Evolutionary conservation across 768 basidiomycete genomes (phyloP), one percentile per base, ranked within the genome.

Genomic region (Naganishia kalamii): DNA sequence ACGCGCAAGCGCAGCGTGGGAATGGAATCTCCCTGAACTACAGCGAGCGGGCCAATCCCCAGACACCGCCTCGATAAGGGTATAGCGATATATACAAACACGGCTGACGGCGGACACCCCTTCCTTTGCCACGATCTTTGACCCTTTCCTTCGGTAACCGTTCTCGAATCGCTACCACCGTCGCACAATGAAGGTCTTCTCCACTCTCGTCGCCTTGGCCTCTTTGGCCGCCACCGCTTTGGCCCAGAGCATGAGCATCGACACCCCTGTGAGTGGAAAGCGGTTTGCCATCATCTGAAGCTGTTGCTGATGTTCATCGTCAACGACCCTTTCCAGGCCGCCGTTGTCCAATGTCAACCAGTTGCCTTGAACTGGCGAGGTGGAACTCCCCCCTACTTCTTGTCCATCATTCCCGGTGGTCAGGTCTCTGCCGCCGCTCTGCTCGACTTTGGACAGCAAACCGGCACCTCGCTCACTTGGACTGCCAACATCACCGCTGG

Each of bases 391-490:
- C 75, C 73, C 63, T 77, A 63, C 75, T 73, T 74, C 68, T 65
- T 76, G 74, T 74, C 68, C 71, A 73, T 90, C 64, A 80, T 82
- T 65, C 81, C 83, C 54, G 86, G 85, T 46, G 69, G 70, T 29
- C 69, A 82, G 21, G 83, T 86, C 51, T 61, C 33, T 44, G 83
- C 79, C 17, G 29, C 79, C 23, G 74, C 85, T 48, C 54, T 88
- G 60, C 71, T 81, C 54, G 77, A 80, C 70, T 81, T 88, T 69
- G 79, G 80, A 40, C 27, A 44, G 15, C 13, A 79, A 40, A 76
- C 69, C 7, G 73, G 75, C 17, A 84, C 76, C 25, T 77, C 80
- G 4, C 57, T 82, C 66, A 84, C 83, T 23, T 90, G 88, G 88
- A 61, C 29, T 0, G 54, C 37, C 60, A 85, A 86, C 79, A 71